These are phyloP conservation scores for Podospora appendiculata DNA, from an alignment of 495 filamentous ascomycete genomes.

Conservation along the genomic window DNA sequence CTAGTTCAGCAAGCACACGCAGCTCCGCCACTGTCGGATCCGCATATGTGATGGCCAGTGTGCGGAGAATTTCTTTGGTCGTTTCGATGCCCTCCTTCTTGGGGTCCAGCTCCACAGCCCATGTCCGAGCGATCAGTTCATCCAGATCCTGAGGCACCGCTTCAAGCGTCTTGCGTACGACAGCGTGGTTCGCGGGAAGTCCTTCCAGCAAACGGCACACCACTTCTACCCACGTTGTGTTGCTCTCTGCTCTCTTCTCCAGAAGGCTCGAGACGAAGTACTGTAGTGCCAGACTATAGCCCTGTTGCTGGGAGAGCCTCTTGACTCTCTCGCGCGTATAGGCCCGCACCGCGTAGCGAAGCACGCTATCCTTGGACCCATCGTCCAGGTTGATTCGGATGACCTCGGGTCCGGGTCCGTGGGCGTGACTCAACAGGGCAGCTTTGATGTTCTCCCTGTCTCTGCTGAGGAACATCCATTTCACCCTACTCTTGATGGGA, in stretches of 20 bases:
- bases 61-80: conserved; percentile 8
- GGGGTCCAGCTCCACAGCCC: conserved; percentile 1
- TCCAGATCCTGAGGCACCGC: conserved; percentile 2
- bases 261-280: conserved; percentile 10
- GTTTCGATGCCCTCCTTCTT: conserved; percentile 3
- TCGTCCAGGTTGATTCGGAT: conserved; percentile 4
- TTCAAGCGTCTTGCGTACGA: conserved; percentile 5
- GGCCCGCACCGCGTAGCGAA: conserved; percentile 3
- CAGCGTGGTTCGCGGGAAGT: not conserved
- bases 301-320: not conserved
- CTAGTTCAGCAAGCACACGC: conserved; percentile 2
- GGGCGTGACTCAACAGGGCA: not conserved
- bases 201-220: conserved; percentile 5
- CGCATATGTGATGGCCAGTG: conserved; percentile 3
- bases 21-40: conserved; percentile 4
- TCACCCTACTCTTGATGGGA: not conserved
- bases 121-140: conserved; percentile 4
- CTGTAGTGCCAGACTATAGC: conserved; percentile 5
- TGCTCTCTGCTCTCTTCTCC: conserved; percentile 9
- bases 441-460: not conserved
- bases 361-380: conserved; percentile 1
- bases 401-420: not conserved
- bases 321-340: conserved; percentile 7
- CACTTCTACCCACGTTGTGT: conserved; percentile 7
- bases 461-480: conserved; percentile 2